phyloP scores from a whole-genome alignment of 495 filamentous ascomycete genomes.

The Melanomma pulvis-pyrius region DNA sequence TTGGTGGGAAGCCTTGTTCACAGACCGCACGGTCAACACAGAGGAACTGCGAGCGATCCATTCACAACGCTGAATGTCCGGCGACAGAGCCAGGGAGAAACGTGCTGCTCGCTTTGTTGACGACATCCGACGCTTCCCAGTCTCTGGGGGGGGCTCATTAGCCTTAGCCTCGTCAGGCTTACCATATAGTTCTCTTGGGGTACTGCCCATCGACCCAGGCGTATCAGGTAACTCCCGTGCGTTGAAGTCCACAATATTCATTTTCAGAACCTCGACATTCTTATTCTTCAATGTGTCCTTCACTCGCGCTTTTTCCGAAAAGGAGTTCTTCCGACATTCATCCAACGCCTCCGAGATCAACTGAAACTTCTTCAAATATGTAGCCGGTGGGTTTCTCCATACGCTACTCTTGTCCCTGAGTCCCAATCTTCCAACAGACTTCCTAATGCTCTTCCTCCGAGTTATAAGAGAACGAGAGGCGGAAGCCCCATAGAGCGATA shows the following conservation, averaged over 20 bases:
- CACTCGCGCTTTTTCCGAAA: constrained; percentile 14
- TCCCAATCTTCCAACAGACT: constrained; percentile 12
- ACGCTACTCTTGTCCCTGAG: constrained; percentile 14
- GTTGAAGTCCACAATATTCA: constrained; percentile 26
- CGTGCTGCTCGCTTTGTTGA: constrained; percentile 9
- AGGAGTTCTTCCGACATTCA: constrained; percentile 6
- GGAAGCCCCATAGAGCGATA: background rate
- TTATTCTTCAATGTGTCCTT: constrained; percentile 14
- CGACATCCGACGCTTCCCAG: background rate
- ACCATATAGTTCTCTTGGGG: constrained; percentile 26
- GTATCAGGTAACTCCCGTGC: constrained; percentile 19
- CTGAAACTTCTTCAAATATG: background rate
- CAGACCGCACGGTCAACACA: background rate
- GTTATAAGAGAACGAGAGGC: constrained; percentile 18
- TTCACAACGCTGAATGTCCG: background rate
- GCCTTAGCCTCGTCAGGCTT: background rate
- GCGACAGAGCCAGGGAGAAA: constrained; percentile 12
- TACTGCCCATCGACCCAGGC: constrained; percentile 18
- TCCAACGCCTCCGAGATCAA: constrained; percentile 1
- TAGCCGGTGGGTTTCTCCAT: constrained; percentile 5
- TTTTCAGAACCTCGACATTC: constrained; percentile 11
- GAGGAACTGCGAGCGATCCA: constrained; percentile 5
- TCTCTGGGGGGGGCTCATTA: background rate
- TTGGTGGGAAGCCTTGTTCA: background rate
- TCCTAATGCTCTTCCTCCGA: constrained; percentile 13